Evolutionary conservation across 352 stramenopile species (phyloP).

Genomic region (Pythium apleroticum): DNA sequence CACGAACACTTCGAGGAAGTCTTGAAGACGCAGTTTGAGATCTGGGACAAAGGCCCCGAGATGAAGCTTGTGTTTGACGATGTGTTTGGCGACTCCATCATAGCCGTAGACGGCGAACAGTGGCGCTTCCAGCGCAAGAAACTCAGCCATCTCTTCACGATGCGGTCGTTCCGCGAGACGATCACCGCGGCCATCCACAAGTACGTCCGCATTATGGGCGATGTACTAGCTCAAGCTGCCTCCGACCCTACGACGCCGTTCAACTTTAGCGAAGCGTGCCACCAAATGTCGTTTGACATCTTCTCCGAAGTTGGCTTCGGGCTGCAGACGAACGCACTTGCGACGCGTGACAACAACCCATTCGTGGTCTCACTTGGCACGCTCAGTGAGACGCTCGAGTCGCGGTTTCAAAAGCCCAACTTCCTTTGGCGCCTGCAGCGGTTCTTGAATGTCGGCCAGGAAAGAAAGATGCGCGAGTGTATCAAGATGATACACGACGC

Average conservation of each 20-base stretch:
- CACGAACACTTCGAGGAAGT: slow-evolving; percentile 50
- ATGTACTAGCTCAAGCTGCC: slow-evolving; percentile 21
- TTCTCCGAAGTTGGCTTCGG: slow-evolving; percentile 76
- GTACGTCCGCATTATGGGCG: slow-evolving; percentile 36
- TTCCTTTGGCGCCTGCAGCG: slow-evolving; percentile 51
- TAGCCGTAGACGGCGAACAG: slow-evolving; percentile 54
- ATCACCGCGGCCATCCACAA: slow-evolving; percentile 46
- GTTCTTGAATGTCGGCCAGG: slow-evolving; percentile 29
- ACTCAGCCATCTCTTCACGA: slow-evolving; percentile 78
- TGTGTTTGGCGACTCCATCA: slow-evolving; percentile 72
- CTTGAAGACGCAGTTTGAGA: slow-evolving; percentile 65
- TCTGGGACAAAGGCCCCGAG: slow-evolving; percentile 63
- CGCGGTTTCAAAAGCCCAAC: slow-evolving; percentile 48
- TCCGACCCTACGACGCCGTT: background rate
- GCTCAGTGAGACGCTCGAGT: slow-evolving; percentile 2
- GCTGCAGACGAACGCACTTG: slow-evolving; percentile 37
- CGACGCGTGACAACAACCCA: background rate
- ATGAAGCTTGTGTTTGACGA: slow-evolving; percentile 40
- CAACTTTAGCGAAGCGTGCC: slow-evolving; percentile 43
- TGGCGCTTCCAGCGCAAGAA: slow-evolving; percentile 78
- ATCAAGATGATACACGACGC: slow-evolving; percentile 28
- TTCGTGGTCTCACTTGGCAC: slow-evolving; percentile 3
- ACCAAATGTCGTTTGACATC: slow-evolving; percentile 57
- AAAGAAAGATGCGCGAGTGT: slow-evolving; percentile 37
- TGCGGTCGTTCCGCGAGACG: slow-evolving; percentile 51